A percentile compares a stretch with the other conserved stretches of the same genome.
These are phyloP conservation scores for Pleurotus tuber-regium DNA, from an alignment of 768 basidiomycete species.

Conservation along the genomic window DNA sequence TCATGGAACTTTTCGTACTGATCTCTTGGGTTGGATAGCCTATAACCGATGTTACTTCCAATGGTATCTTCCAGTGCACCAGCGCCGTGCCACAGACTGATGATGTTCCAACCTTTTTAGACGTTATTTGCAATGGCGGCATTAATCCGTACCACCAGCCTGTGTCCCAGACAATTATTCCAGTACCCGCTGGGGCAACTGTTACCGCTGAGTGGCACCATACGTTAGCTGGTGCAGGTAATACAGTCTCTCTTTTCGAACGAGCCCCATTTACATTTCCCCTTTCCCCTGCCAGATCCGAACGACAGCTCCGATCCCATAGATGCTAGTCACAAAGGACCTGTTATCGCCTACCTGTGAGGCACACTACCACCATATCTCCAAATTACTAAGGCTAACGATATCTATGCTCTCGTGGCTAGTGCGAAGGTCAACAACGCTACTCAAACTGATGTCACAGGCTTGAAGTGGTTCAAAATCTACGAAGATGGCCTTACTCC, in stretches of 20 bases:
- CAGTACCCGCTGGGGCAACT: conserved; percentile 50
- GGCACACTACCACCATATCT: conserved; percentile 9
- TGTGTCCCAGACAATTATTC: conserved; percentile 41
- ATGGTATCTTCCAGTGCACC: conserved; percentile 24
- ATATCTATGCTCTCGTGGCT: no score
- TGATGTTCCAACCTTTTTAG: background rate
- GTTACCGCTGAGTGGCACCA: conserved; percentile 56
- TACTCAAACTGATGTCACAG: conserved; percentile 42
- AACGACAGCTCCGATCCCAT: conserved; percentile 45
- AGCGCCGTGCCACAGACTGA: background rate
- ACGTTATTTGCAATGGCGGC: conserved; percentile 56
- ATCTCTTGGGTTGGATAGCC: conserved; percentile 32
- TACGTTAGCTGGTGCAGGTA: conserved; percentile 37
- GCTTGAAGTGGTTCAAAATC: conserved; percentile 57
- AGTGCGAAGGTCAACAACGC: conserved; percentile 48
- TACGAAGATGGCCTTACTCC: conserved; percentile 39
- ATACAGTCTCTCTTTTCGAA: background rate
- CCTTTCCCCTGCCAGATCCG: conserved; percentile 16
- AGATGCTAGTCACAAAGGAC: conserved; percentile 46
- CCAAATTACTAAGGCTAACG: no score
- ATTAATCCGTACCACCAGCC: conserved; percentile 54
- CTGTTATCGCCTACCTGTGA: conserved; percentile 31
- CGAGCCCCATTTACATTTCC: background rate
- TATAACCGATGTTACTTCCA: conserved; percentile 55
- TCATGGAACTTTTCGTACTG: background rate